Percentiles rank a stretch among this genome's conserved stretches.
phyloP scores from a whole-genome alignment of 2,329 filamentous ascomycete genomes.

The Nemania sp. region DNA sequence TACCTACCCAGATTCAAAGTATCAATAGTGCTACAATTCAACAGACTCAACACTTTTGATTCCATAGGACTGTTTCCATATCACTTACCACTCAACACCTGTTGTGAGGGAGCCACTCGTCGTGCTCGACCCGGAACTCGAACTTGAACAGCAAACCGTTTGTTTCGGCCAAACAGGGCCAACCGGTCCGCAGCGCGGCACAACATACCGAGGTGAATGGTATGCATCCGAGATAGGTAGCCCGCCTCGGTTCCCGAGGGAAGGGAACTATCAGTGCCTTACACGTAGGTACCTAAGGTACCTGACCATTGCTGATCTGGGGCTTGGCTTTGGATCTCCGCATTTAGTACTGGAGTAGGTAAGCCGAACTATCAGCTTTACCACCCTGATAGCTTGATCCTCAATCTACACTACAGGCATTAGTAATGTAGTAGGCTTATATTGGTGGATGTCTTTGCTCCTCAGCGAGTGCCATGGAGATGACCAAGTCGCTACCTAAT shows the following conservation, averaged over 20 bases:
- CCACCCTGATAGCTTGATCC: no score
- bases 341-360: not conserved
- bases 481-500: no score
- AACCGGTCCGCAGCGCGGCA: not conserved
- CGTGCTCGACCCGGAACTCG: not conserved
- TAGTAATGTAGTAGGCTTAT: no score
- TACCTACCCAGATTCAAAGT: no score
- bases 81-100: not conserved
- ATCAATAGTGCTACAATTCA: no score
- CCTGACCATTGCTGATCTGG: not conserved
- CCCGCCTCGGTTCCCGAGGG: not conserved
- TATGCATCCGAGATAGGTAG: not conserved
- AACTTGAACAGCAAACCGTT: conserved; percentile 11
- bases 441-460: not conserved
- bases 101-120: not conserved
- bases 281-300: no score
- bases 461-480: not conserved
- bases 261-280: not conserved
- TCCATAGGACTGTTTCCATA: not conserved
- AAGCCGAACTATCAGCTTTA: no score
- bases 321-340: conserved; percentile 1
- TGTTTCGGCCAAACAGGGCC: conserved; percentile 6
- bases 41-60: conserved; percentile 6
- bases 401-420: no score
- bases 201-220: not conserved